Percentiles rank a stretch among this genome's conserved stretches.
These are phyloP conservation scores for Aspergillus japonicus DNA, from an alignment of 2,329 filamentous ascomycete genomes.

Conservation along the genomic window DNA sequence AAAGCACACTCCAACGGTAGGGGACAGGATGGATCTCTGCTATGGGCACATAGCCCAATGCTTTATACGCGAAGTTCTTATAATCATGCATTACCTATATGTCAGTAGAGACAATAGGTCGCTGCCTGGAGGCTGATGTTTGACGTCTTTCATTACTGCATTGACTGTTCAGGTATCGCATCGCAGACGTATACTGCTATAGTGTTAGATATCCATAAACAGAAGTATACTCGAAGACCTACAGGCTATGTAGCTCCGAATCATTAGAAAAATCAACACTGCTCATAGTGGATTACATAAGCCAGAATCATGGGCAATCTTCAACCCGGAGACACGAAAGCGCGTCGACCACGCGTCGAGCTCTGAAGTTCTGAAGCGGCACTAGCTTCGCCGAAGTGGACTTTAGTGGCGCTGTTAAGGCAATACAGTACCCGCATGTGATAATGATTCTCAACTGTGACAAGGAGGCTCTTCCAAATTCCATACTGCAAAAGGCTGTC, in stretches of 20 bases:
- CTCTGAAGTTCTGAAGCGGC: constrained; percentile 20
- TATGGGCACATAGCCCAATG: not conserved
- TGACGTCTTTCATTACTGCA: not conserved
- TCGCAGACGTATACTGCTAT: not conserved
- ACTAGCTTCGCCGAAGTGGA: not conserved
- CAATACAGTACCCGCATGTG: not conserved
- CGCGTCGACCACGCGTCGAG: constrained; percentile 38
- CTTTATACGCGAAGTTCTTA: not conserved
- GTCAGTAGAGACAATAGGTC: not conserved
- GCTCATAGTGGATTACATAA: not conserved
- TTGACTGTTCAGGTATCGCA: not conserved
- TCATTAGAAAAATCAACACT: too few relatives aligned
- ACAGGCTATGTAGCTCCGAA: not conserved
- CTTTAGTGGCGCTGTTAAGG: not conserved
- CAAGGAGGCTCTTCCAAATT: not conserved
- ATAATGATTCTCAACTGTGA: not conserved
- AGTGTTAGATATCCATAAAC: not conserved
- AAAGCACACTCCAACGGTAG: not conserved
- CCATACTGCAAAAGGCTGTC: not conserved
- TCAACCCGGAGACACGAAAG: constrained; percentile 3
- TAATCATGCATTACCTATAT: not conserved
- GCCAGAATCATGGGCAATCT: not conserved
- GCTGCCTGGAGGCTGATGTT: not conserved
- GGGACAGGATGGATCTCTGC: not conserved
- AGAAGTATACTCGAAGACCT: not conserved